These are phyloP conservation scores for Tylopilus sp. DNA, from an alignment of 1,284 basidiomycete species.

Conservation along the genomic window DNA sequence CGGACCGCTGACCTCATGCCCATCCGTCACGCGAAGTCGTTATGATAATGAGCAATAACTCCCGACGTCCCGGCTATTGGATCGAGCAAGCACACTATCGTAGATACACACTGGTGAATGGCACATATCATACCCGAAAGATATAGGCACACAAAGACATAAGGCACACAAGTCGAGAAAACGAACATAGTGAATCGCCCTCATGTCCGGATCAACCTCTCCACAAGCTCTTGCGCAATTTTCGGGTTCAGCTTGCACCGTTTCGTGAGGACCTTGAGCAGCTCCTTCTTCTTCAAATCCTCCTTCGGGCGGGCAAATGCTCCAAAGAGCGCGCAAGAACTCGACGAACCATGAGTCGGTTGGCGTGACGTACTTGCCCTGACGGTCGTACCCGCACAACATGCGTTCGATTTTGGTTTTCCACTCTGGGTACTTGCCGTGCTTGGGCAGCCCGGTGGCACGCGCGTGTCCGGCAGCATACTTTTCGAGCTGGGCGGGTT, in stretches of 20 bases:
- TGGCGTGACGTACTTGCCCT: slow-evolving; percentile 22
- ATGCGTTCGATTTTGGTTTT: slow-evolving; percentile 14
- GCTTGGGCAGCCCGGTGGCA: slow-evolving; percentile 30
- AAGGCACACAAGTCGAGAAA: background rate
- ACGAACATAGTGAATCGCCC: background rate
- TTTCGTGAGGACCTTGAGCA: slow-evolving; percentile 21
- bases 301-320: slow-evolving; percentile 9
- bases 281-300: slow-evolving; percentile 15
- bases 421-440: slow-evolving; percentile 22
- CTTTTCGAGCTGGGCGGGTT: slow-evolving; percentile 20
- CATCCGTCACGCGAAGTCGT: too few species aligned
- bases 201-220: slow-evolving; percentile 10
- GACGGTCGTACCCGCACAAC: slow-evolving; percentile 13
- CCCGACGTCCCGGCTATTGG: too few species aligned
- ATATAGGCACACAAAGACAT: too few species aligned
- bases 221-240: slow-evolving; percentile 13
- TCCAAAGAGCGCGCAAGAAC: slow-evolving; percentile 22
- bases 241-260: slow-evolving; percentile 23
- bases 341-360: slow-evolving; percentile 25
- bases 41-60: too few species aligned
- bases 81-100: too few species aligned
- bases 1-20: slow-evolving; percentile 8
- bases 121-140: background rate
- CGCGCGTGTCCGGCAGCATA: slow-evolving; percentile 33
- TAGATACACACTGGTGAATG: background rate